phyloP scores from a whole-genome alignment of 495 filamentous ascomycete genomes.

The Mycothermus thermophilus region DNA sequence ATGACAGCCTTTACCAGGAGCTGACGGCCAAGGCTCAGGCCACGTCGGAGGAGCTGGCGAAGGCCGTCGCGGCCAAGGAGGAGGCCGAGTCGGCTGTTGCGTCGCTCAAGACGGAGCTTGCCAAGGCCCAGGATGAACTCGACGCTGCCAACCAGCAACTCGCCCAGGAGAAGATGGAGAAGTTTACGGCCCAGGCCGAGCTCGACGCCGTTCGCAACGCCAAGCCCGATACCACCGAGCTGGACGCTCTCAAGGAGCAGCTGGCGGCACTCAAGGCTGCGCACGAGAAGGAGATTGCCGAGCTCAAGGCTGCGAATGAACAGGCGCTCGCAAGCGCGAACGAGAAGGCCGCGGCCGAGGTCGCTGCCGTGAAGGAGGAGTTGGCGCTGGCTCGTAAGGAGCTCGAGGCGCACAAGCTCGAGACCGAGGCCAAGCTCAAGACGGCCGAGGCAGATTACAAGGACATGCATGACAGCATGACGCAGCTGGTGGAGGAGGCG shows the following conservation, averaged over 20 bases:
- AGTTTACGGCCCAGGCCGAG: conserved; percentile 39
- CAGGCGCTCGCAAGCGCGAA: conserved; percentile 17
- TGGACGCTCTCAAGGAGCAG: conserved; percentile 28
- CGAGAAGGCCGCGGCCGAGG: conserved; percentile 23
- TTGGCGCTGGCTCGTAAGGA: conserved; percentile 29
- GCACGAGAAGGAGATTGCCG: conserved; percentile 11
- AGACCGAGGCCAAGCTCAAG: conserved; percentile 29
- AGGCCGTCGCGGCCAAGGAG: conserved; percentile 10
- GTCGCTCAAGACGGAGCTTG: conserved; percentile 20
- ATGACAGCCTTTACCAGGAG: conserved; percentile 28
- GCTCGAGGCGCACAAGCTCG: conserved; percentile 30
- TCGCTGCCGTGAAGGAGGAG: conserved; percentile 24
- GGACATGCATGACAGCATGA: conserved; percentile 42
- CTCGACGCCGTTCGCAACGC: conserved; percentile 38
- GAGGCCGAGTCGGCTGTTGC: conserved; percentile 12
- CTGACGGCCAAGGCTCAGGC: conserved; percentile 27
- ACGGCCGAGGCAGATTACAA: conserved; percentile 40
- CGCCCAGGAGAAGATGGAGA: conserved; percentile 41
- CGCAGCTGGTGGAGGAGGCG: conserved; percentile 35
- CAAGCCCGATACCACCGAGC: conserved; percentile 37
- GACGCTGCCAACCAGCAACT: conserved; percentile 34
- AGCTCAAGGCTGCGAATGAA: conserved; percentile 25
- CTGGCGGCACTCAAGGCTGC: conserved; percentile 14
- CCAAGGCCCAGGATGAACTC: conserved; percentile 27
- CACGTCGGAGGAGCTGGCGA: conserved; percentile 12